Percentiles rank a stretch among this genome's conserved stretches.
These are phyloP conservation scores for Phytophthora ramorum DNA, from an alignment of 352 stramenopile genomes.

Conservation along the genomic window DNA sequence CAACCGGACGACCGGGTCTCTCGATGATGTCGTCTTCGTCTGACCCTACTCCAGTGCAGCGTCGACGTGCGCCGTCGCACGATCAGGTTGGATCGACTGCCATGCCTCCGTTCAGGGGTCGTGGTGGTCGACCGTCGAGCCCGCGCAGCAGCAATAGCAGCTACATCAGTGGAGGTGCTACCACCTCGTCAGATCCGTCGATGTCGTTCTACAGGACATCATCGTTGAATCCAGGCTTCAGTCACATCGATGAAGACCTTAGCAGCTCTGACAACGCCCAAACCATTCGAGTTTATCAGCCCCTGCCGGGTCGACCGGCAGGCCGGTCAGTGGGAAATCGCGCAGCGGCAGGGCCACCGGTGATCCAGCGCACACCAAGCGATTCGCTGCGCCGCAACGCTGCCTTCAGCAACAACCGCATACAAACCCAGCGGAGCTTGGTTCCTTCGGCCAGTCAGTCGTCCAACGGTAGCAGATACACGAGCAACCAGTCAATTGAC, in stretches of 20 bases:
- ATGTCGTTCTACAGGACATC: conserved; percentile 22
- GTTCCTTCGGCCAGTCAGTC: conserved; percentile 8
- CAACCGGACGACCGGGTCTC: conserved; percentile 16
- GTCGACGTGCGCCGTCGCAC: conserved; percentile 20
- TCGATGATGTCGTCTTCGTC: conserved; percentile 38
- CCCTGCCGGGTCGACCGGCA: conserved; percentile 6
- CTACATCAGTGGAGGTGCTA: conserved; percentile 30
- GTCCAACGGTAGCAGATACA: conserved; percentile 11
- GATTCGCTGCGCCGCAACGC: conserved; percentile 16
- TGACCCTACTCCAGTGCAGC: conserved; percentile 20
- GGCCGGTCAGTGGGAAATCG: conserved; percentile 27
- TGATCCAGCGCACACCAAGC: conserved; percentile 23
- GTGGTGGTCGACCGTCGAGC: conserved; percentile 16
- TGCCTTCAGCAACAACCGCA: conserved; percentile 12
- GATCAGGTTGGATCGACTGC: conserved; percentile 23
- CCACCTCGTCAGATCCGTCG: conserved; percentile 29
- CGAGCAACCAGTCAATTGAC: conserved; percentile 37
- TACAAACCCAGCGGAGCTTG: not conserved
- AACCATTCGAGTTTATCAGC: conserved; percentile 21
- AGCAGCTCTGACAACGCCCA: conserved; percentile 6
- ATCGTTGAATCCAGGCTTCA: conserved; percentile 16
- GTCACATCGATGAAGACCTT: conserved; percentile 16
- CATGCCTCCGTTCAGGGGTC: conserved; percentile 12
- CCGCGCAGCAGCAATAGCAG: conserved; percentile 34
- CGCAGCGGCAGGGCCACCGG: conserved; percentile 4